Conservation (phyloP, 176 grass and related monocot species). For the Triticum monococcum region DNA sequence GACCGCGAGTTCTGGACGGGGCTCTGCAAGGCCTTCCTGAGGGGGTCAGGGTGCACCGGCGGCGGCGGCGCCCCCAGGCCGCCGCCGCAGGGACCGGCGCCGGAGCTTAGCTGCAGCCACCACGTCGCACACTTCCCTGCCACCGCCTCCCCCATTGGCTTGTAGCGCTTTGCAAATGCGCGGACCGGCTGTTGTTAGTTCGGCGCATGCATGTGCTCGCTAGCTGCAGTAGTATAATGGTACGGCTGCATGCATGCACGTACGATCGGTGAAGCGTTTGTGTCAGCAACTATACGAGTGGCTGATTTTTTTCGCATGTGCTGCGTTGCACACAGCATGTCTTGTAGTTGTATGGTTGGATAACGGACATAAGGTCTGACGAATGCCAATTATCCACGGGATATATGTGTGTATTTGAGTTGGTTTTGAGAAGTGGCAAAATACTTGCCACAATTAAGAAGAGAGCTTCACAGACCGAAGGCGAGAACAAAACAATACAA, state of each 20-base stretch:
- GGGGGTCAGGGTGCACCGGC: not conserved
- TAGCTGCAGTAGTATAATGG: not conserved
- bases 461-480: too few species aligned
- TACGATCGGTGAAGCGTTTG: not conserved
- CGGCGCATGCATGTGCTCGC: not conserved
- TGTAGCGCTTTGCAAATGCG: not conserved
- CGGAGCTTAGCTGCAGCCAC: constrained; percentile 9
- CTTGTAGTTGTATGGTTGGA: not conserved
- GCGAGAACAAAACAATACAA: too few species aligned
- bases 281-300: not conserved
- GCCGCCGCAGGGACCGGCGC: not conserved
- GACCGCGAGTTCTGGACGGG: constrained; percentile 48
- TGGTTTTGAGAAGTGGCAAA: too few species aligned
- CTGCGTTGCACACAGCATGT: not conserved
- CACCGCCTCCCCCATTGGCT: not conserved
- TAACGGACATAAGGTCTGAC: not conserved
- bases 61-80: too few species aligned
- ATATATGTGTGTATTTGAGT: not conserved
- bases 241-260: not conserved
- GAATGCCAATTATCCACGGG: not conserved
- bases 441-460: too few species aligned
- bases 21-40: constrained; percentile 65
- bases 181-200: not conserved
- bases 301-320: not conserved
- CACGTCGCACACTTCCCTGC: not conserved